Evolutionary conservation across 1,284 basidiomycete genomes (phyloP).

Genomic region (Thecaphora frezii): DNA sequence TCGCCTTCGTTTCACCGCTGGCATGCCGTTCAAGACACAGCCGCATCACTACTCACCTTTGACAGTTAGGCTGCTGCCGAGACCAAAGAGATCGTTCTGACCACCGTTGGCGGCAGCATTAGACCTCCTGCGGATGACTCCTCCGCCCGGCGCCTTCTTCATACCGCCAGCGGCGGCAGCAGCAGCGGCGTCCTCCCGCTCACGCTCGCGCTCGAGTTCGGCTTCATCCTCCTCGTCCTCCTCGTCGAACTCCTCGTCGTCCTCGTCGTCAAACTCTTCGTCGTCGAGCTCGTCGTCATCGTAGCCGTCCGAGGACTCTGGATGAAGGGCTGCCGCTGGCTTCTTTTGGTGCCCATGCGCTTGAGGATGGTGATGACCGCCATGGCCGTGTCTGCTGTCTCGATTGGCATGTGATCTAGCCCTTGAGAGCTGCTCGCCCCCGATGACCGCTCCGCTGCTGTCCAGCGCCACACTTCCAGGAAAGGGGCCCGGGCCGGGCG

Average conservation of each 20-base stretch:
- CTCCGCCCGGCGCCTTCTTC: constrained; percentile 1
- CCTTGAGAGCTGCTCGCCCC: constrained; percentile 65
- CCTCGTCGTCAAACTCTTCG: constrained; percentile 62
- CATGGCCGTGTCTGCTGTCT: constrained; percentile 38
- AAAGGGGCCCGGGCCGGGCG: constrained; percentile 94
- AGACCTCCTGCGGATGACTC: neutral
- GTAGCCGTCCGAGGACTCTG: constrained; percentile 39
- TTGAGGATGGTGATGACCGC: constrained; percentile 24
- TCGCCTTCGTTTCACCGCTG: no score
- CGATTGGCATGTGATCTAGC: constrained; percentile 17
- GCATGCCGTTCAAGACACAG: no score
- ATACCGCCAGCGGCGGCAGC: constrained; percentile 7
- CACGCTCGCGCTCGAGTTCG: constrained; percentile 50
- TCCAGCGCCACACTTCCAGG: constrained; percentile 95
- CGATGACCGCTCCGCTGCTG: constrained; percentile 75
- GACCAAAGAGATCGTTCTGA: constrained; percentile 72
- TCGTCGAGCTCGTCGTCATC: constrained; percentile 53
- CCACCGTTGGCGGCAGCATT: constrained; percentile 17
- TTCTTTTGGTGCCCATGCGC: constrained; percentile 20
- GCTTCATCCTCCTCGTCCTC: constrained; percentile 55
- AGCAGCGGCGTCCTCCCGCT: constrained; percentile 33
- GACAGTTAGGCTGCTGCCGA: constrained; percentile 76
- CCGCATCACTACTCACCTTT: constrained; percentile 70
- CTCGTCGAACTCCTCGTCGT: constrained; percentile 63
- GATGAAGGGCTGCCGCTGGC: constrained; percentile 13